Percentiles rank a stretch among this genome's conserved stretches.
Evolutionary conservation across 345 rosid genomes (phyloP).

Genomic region (Hirschfeldia incana): DNA sequence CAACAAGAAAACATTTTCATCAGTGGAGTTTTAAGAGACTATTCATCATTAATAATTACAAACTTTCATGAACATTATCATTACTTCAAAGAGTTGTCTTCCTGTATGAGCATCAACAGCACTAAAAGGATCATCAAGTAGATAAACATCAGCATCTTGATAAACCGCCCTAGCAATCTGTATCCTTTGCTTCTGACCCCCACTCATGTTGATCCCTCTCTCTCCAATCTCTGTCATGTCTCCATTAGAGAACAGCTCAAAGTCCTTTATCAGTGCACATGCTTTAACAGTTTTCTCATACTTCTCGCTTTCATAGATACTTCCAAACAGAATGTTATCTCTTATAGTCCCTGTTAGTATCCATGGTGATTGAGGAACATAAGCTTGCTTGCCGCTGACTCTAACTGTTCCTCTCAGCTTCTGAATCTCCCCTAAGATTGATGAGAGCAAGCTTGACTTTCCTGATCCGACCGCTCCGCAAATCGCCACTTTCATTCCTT

Average conservation of each 20-base stretch:
- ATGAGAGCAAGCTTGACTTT: constrained; percentile 82
- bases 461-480: constrained; percentile 92
- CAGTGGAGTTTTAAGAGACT: neutral
- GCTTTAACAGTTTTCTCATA: constrained; percentile 69
- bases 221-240: constrained; percentile 94
- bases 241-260: constrained; percentile 72
- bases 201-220: constrained; percentile 97
- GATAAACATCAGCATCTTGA: constrained; percentile 86
- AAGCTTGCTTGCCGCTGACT: constrained; percentile 81
- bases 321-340: constrained; percentile 87
- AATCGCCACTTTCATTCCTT: constrained; percentile 87
- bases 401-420: constrained; percentile 68
- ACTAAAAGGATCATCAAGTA: constrained; percentile 94
- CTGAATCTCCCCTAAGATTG: constrained; percentile 75
- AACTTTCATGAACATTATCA: neutral
- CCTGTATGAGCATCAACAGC: constrained; percentile 99
- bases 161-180: constrained; percentile 93
- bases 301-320: constrained; percentile 48
- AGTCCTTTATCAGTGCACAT: constrained; percentile 79
- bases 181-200: constrained; percentile 95
- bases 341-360: constrained; percentile 78
- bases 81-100: constrained; percentile 74
- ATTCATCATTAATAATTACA: neutral
- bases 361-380: constrained; percentile 92
- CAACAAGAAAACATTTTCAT: neutral